A percentile compares a stretch with the other conserved stretches of the same genome.
phyloP scores from a whole-genome alignment of 2,329 filamentous ascomycete genomes.

The Bipolaris oryzae region DNA sequence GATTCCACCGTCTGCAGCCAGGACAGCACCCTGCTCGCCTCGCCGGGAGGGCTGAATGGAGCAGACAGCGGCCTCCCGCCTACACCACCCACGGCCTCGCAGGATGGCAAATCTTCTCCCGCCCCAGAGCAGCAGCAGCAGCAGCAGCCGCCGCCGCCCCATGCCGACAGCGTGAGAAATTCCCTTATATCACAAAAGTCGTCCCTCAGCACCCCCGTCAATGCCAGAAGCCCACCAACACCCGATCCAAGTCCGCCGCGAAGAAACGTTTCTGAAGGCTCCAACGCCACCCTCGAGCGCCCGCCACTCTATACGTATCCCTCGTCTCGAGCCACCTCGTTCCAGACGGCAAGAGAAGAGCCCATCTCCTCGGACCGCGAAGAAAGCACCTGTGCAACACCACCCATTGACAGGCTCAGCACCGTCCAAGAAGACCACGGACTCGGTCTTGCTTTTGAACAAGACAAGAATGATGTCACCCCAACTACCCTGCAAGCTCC shows the following conservation, averaged over 20 bases:
- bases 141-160: conserved; percentile 27
- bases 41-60: conserved; percentile 31
- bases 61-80: conserved; percentile 51
- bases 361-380: conserved; percentile 43
- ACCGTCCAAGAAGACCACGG: conserved; percentile 41
- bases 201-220: conserved; percentile 50
- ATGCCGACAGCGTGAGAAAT: conserved; percentile 49
- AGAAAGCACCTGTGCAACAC: conserved; percentile 38
- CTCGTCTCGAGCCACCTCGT: conserved; percentile 54
- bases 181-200: conserved; percentile 50
- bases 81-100: conserved; percentile 52
- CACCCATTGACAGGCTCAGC: conserved; percentile 34
- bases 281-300: conserved; percentile 30
- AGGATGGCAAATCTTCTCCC: conserved; percentile 34
- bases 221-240: conserved; percentile 49
- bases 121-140: conserved; percentile 23
- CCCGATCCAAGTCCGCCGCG: conserved; percentile 48
- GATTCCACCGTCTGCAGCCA: conserved; percentile 32
- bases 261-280: conserved; percentile 31
- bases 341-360: conserved; percentile 54
- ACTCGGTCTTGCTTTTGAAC: conserved; percentile 46
- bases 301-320: conserved; percentile 43
- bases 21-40: conserved; percentile 37
- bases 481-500: conserved; percentile 34
- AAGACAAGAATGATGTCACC: conserved; percentile 38